phyloP scores from a whole-genome alignment of 306 rosid species.

The Fagus sylvatica region DNA sequence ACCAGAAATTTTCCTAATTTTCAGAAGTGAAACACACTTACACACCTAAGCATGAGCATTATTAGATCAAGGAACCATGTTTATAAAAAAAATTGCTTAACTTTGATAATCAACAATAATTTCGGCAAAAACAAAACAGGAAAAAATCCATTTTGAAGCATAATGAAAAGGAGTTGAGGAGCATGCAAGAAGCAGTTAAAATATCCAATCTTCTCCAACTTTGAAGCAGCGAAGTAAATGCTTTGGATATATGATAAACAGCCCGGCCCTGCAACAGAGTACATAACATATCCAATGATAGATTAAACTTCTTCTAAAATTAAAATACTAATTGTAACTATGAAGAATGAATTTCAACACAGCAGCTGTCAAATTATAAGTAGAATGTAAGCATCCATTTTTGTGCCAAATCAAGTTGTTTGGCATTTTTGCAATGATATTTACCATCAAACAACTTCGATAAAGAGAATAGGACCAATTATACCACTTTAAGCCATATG shows the following conservation, averaged over 20 bases:
- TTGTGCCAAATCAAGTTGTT: neutral
- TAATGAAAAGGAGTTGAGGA: neutral
- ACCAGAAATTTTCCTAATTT: no score
- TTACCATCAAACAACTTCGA: neutral
- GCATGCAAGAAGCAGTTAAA: slow-evolving; percentile 34
- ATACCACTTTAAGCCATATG: no score
- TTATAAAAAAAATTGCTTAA: no score
- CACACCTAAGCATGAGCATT: no score
- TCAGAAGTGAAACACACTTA: no score
- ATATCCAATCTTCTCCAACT: slow-evolving; percentile 94
- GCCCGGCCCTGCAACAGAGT: slow-evolving; percentile 73
- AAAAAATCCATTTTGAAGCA: neutral
- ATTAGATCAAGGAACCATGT: no score
- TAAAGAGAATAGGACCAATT: no score
- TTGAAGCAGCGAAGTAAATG: slow-evolving; percentile 87
- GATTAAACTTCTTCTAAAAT: neutral
- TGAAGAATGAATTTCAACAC: neutral
- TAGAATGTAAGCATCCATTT: neutral
- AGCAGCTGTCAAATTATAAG: neutral
- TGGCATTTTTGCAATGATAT: slow-evolving; percentile 2
- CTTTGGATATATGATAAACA: slow-evolving; percentile 73
- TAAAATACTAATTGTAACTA: neutral
- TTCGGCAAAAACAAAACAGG: neutral
- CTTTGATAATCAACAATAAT: neutral
- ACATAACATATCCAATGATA: slow-evolving; percentile 23